A percentile compares a stretch with the other conserved stretches of the same genome.
Conservation (phyloP, 176 grass and related monocot genomes). For the Eragrostis nindensis region DNA sequence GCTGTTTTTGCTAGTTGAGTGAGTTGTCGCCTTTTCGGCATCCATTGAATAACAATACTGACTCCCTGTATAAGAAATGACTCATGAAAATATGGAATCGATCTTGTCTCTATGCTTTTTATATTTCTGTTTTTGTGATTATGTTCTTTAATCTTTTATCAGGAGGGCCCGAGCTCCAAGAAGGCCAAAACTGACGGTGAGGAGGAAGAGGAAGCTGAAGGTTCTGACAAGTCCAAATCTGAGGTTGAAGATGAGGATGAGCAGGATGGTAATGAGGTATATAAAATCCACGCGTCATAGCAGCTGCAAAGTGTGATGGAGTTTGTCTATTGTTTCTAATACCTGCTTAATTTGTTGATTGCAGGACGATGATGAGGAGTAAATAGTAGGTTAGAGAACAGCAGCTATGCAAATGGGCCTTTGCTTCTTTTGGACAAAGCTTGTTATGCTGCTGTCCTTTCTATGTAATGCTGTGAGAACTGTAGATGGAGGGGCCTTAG, state of each 20-base stretch:
- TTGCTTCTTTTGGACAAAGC: constrained; percentile 49
- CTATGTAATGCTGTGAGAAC: constrained; percentile 49
- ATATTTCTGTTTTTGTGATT: constrained; percentile 33
- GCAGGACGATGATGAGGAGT: constrained; percentile 72
- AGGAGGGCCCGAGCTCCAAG: constrained; percentile 61
- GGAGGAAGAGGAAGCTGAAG: constrained; percentile 57
- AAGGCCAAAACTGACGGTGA: constrained; percentile 62
- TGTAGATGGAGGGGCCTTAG: constrained; percentile 38
- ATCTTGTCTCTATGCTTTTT: constrained; percentile 1
- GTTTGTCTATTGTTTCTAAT: constrained; percentile 36
- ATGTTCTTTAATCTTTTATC: constrained; percentile 8
- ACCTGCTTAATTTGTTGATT: constrained; percentile 25
- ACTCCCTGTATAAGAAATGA: not conserved
- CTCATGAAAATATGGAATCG: not conserved
- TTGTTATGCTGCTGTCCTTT: constrained; percentile 37
- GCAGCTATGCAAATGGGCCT: constrained; percentile 37
- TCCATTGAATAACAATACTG: not conserved
- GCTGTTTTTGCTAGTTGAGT: not conserved
- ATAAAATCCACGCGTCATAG: not conserved
- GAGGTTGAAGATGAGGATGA: constrained; percentile 78
- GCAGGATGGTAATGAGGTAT: constrained; percentile 58
- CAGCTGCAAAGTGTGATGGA: not conserved
- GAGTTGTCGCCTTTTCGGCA: not conserved
- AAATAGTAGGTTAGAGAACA: constrained; percentile 54
- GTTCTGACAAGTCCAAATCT: constrained; percentile 85